These are phyloP conservation scores for Clausena lansium DNA, from an alignment of 345 rosid species.

Conservation along the genomic window DNA sequence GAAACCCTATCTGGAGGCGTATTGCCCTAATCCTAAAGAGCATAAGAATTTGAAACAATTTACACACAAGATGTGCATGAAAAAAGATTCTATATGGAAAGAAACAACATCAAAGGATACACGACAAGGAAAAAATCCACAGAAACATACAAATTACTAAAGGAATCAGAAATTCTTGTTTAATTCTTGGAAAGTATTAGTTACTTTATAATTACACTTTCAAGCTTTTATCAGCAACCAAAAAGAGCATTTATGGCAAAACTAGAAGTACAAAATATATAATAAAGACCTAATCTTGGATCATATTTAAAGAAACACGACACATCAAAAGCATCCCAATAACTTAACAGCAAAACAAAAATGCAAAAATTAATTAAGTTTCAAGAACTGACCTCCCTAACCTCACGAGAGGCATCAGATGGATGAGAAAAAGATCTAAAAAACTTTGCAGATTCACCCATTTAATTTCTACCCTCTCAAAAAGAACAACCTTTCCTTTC, in stretches of 20 bases:
- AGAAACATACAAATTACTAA: neutral
- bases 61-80: neutral
- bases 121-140: neutral
- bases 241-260: neutral
- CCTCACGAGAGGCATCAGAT: constrained; percentile 48
- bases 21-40: no score
- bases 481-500: constrained; percentile 2
- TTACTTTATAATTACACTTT: neutral
- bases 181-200: neutral
- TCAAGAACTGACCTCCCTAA: constrained; percentile 46
- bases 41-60: neutral
- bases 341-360: constrained; percentile 1
- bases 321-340: neutral
- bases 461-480: constrained; percentile 13
- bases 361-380: neutral
- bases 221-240: constrained; percentile 9
- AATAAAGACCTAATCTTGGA: neutral
- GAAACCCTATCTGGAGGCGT: neutral
- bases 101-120: neutral
- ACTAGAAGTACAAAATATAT: neutral
- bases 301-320: neutral
- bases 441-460: constrained; percentile 67
- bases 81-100: neutral
- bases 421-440: constrained; percentile 88
- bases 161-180: neutral